Conservation (phyloP, 2,329 filamentous ascomycete species). For the Nigrospora osmanthi region DNA sequence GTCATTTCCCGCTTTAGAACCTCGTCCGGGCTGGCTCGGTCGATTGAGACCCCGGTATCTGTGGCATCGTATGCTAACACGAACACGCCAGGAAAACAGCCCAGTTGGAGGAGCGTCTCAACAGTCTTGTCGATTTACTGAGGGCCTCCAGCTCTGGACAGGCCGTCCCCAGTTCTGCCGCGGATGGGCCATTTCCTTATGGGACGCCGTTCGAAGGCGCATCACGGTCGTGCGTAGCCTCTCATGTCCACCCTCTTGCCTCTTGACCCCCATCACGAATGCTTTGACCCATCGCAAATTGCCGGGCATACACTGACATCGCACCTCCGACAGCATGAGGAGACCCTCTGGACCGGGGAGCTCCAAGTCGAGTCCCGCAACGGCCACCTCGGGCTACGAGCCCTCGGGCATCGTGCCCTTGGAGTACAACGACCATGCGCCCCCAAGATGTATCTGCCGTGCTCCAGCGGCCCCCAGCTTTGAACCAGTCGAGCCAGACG, state of each 20-base stretch:
- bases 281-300: too few relatives aligned
- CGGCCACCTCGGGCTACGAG: constrained; percentile 2
- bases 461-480: constrained; percentile 29
- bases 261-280: too few relatives aligned
- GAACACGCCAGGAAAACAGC: constrained; percentile 31
- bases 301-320: too few relatives aligned
- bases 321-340: too few relatives aligned
- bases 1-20: constrained; percentile 12
- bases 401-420: constrained; percentile 22
- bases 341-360: neutral
- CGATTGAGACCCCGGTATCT: neutral
- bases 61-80: neutral
- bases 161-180: too few relatives aligned
- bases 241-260: too few relatives aligned
- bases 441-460: constrained; percentile 38
- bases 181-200: neutral
- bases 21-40: neutral
- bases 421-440: constrained; percentile 37
- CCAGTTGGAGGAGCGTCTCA: constrained; percentile 40
- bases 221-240: too few relatives aligned
- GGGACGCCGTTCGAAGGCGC: too few relatives aligned
- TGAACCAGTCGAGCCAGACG: constrained; percentile 34
- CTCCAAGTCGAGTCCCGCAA: neutral
- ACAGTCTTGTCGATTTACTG: constrained; percentile 39
- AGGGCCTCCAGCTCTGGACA: constrained; percentile 24